Conservation (phyloP, 345 rosid genomes). For the Clausena lansium region DNA sequence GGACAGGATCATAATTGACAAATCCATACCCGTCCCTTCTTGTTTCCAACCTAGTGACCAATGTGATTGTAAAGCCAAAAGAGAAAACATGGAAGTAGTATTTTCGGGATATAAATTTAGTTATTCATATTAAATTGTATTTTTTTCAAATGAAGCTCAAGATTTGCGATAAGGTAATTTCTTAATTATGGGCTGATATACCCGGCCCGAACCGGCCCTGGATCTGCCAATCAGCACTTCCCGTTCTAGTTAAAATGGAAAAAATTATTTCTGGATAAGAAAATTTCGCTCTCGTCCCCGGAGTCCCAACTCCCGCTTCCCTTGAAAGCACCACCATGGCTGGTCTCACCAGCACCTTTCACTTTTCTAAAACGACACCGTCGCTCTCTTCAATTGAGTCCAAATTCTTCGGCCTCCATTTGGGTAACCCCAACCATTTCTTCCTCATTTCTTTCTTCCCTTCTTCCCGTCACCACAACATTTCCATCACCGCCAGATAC, state of each 20-base stretch:
- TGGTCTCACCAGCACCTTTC: constrained; percentile 54
- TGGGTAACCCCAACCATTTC: constrained; percentile 23
- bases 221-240: not conserved
- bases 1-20: no score
- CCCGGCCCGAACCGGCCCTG: not conserved
- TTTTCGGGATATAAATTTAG: no score
- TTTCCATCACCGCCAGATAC: constrained; percentile 45
- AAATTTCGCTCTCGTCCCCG: not conserved
- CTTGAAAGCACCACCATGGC: constrained; percentile 45
- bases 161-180: not conserved
- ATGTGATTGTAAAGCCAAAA: no score
- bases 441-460: constrained; percentile 14
- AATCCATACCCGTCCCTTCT: no score
- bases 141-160: no score
- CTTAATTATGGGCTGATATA: not conserved
- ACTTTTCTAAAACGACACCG: constrained; percentile 24
- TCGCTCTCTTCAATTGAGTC: constrained; percentile 40
- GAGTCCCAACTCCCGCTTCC: not conserved
- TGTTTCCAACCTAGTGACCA: no score
- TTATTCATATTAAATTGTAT: no score
- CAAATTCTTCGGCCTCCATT: constrained; percentile 45
- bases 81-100: no score
- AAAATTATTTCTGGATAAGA: not conserved
- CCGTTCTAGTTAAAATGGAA: not conserved
- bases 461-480: constrained; percentile 30